Conservation (phyloP, 2,329 filamentous ascomycete species). For the Colletotrichum eremochloae region DNA sequence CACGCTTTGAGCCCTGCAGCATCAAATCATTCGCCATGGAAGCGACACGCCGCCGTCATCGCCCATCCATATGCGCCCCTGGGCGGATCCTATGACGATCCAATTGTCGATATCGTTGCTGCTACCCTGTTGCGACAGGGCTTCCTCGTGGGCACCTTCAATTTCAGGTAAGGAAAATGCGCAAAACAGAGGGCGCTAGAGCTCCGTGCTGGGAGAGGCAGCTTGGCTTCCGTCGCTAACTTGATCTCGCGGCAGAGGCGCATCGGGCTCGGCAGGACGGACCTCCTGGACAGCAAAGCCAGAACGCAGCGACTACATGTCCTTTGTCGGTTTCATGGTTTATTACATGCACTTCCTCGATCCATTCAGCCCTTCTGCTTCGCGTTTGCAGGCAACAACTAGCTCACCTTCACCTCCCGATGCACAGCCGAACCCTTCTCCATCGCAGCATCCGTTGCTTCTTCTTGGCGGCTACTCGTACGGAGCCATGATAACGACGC, state of each 20-base stretch:
- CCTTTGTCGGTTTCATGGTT: conserved; percentile 83
- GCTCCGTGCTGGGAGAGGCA: background rate
- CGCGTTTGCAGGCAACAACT: conserved; percentile 10
- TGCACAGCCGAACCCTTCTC: conserved; percentile 8
- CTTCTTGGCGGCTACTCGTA: conserved; percentile 90
- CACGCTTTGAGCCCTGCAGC: conserved; percentile 54
- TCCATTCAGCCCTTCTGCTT: conserved; percentile 48
- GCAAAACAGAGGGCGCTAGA: background rate
- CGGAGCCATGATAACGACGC: conserved; percentile 83
- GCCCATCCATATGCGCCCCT: conserved; percentile 93
- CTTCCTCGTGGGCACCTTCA: conserved; percentile 88
- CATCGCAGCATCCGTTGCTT: conserved; percentile 52
- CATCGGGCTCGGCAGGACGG: conserved; percentile 77
- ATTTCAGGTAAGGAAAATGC: conserved; percentile 77
- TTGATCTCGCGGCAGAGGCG: conserved; percentile 70
- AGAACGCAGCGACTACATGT: conserved; percentile 85
- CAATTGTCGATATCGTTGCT: conserved; percentile 77
- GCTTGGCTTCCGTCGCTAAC: conserved; percentile 11
- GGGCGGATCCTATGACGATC: conserved; percentile 88
- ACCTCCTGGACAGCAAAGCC: conserved; percentile 90
- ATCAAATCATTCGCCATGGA: conserved; percentile 56
- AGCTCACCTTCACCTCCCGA: conserved; percentile 26
- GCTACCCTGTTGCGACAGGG: conserved; percentile 76
- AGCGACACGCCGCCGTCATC: conserved; percentile 71
- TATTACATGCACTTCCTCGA: conserved; percentile 77